Conservation (phyloP, 352 stramenopile genomes). For the Aphanomyces astaci region DNA sequence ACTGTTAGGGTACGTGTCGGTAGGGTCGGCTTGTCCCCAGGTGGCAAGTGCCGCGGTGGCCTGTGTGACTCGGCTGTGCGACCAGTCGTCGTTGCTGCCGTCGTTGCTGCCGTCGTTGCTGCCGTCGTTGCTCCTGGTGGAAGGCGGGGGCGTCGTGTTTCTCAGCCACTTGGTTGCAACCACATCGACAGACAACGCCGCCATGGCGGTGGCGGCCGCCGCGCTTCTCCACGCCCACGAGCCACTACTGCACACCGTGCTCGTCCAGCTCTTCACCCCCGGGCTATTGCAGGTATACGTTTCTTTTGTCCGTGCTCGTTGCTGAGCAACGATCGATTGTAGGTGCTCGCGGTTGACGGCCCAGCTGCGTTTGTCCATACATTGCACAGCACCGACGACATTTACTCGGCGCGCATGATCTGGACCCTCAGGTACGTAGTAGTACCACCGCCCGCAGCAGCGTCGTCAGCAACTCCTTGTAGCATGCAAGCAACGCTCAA, state of each 20-base stretch:
- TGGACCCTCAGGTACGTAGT: slow-evolving; percentile 51
- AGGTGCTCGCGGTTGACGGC: slow-evolving; percentile 48
- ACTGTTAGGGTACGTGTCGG: slow-evolving; percentile 47
- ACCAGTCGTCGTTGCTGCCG: slow-evolving; percentile 40
- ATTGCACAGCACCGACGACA: slow-evolving; percentile 55
- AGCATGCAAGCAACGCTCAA: slow-evolving; percentile 55
- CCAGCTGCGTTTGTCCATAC: slow-evolving; percentile 52
- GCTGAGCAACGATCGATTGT: neutral
- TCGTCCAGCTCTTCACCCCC: slow-evolving; percentile 71
- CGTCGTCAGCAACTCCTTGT: neutral
- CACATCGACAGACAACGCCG: neutral
- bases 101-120: slow-evolving; percentile 40
- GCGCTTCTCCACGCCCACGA: slow-evolving; percentile 28
- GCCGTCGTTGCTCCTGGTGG: slow-evolving; percentile 39
- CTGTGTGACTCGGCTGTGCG: slow-evolving; percentile 54
- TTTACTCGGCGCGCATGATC: slow-evolving; percentile 53
- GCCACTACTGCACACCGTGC: slow-evolving; percentile 31
- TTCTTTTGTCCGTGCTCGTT: too few species aligned
- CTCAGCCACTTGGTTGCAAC: slow-evolving; percentile 49
- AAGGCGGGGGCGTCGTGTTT: slow-evolving; percentile 51
- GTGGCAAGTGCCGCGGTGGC: slow-evolving; percentile 48
- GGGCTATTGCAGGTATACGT: slow-evolving; percentile 68
- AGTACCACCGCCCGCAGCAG: too few species aligned
- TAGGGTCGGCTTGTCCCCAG: slow-evolving; percentile 38
- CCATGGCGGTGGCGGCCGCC: slow-evolving; percentile 25